phyloP scores from a whole-genome alignment of 192 early-diverging fungal genomes.

The Linnemannia hyalina region DNA sequence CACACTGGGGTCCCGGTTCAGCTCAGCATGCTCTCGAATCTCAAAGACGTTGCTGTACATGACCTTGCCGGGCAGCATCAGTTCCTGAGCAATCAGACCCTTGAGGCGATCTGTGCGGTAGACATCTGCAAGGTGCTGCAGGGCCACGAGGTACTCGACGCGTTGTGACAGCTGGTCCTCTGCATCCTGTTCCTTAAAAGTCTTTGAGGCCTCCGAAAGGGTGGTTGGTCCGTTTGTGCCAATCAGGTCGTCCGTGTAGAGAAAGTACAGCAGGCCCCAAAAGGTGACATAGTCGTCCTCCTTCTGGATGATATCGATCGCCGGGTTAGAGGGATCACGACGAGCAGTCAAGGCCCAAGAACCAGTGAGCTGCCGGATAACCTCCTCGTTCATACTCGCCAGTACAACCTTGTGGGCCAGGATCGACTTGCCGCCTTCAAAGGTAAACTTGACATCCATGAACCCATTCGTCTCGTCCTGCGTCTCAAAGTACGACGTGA shows the following conservation, averaged over 20 bases:
- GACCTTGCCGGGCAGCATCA: neutral
- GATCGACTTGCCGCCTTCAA: neutral
- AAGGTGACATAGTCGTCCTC: neutral
- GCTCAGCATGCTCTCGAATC: neutral
- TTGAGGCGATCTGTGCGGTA: neutral
- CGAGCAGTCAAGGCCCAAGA: neutral
- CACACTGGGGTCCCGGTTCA: neutral
- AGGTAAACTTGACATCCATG: constrained; percentile 1
- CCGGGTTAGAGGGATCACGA: neutral
- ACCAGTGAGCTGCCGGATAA: neutral
- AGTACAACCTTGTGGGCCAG: constrained; percentile 12
- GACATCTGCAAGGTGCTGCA: neutral
- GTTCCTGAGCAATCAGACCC: neutral
- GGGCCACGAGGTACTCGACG: neutral
- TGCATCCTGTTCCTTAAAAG: neutral
- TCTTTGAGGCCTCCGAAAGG: too few species aligned
- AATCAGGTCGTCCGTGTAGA: constrained; percentile 8
- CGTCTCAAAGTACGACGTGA: neutral
- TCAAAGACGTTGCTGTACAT: constrained; percentile 1
- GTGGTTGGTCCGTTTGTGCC: neutral
- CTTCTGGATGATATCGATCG: neutral
- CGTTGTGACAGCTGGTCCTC: neutral
- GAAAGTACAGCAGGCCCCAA: neutral
- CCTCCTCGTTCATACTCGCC: neutral
- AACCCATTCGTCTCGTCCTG: neutral